Evolutionary conservation across 2,329 filamentous ascomycete species (phyloP).

Genomic region (Colletotrichum tabaci): DNA sequence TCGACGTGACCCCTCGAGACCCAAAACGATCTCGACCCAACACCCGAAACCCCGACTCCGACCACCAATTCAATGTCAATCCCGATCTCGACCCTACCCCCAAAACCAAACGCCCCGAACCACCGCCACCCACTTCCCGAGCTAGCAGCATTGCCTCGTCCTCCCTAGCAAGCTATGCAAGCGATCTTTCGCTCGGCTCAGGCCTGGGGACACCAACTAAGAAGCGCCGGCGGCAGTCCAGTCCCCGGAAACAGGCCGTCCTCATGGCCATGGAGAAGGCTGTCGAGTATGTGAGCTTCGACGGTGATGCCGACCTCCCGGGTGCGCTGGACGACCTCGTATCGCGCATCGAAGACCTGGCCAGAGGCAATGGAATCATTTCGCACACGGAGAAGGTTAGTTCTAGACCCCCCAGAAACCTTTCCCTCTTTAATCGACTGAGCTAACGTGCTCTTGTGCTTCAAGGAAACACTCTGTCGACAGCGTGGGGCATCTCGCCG

Average conservation of each 20-base stretch:
- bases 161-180: background rate
- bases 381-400: background rate
- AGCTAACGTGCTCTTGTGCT: background rate
- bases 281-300: background rate
- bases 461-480: background rate
- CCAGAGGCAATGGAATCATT: background rate
- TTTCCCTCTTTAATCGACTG: background rate
- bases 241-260: conserved; percentile 17
- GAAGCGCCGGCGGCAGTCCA: conserved; percentile 17
- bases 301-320: background rate
- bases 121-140: background rate
- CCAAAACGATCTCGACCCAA: background rate
- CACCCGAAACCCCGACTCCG: background rate
- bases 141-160: conserved; percentile 1
- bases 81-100: background rate
- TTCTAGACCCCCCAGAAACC: background rate
- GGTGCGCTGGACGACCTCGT: background rate
- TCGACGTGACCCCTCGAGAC: background rate
- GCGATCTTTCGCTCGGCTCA: conserved; percentile 4
- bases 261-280: conserved; percentile 6
- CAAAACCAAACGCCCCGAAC: background rate
- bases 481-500: background rate
- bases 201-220: conserved; percentile 1
- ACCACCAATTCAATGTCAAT: background rate
- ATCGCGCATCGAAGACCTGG: background rate